Base-by-base conservation (phyloP, 257 asterid species). In the Pogostemon cablin region DNA sequence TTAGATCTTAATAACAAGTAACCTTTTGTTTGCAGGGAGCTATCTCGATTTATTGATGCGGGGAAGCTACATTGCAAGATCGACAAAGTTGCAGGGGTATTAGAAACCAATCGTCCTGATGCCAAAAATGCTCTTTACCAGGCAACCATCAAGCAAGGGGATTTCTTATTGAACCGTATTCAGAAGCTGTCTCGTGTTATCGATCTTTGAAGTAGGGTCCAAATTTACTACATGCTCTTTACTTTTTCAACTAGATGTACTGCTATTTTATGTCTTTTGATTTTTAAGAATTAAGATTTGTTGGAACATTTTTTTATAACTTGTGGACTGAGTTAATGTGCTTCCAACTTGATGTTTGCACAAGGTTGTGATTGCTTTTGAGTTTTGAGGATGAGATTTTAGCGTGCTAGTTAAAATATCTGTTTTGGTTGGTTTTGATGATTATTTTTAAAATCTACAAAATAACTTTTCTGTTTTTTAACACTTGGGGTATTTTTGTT, bases 121-220 rank as follows among this genome's bases (percentile, higher is more conserved):
- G 90, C 96, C 6, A 92, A 89, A 85, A 92, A 92, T 74, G 98
- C 98, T 20, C 93, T 92, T 40, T 92, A 92, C 83, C 96, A 89
- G 72, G 86, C 95, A 37, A 87, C 98, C 2, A 89, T 92, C 82
- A 92, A 92, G 89, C 96, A 92, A 72, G 98, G 98, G 8, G 98
- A 92, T 83, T 88, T 89, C 89, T 77, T 92, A 66, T 76, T 92
- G 89, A 92, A 92, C 77, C 92, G 98, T 38, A 87, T 92, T 49
- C 98, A 92, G 85, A 89, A 92, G 89, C 83, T 92, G 49, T 92
- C 98, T 5, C 98, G 96, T 37, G 98, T 92, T 11, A 92, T 92
- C 62, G 98, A 92, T 86, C 91, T 92, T 62, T 92, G 78, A 89
- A 69, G 83, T 78, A 64, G 85, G 54, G 6, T 37, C 60, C 11